These are phyloP conservation scores for Boletus pseudo-olivaceus DNA, from an alignment of 768 basidiomycete genomes.

Conservation along the genomic window DNA sequence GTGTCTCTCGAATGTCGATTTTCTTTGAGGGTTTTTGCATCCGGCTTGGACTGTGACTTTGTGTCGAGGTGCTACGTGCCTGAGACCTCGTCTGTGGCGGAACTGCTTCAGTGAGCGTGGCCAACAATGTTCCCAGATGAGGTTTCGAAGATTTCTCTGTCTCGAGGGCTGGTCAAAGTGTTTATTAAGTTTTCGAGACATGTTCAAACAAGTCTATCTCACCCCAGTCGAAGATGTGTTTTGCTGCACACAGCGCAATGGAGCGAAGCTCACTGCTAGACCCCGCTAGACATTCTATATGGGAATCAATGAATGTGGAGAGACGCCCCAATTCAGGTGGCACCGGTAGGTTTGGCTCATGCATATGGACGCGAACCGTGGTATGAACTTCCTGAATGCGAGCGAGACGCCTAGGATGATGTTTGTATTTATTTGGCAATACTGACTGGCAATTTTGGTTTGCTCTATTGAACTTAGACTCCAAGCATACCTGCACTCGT, in stretches of 20 bases:
- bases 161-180: conserved; percentile 48
- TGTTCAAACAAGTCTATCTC: conserved; percentile 23
- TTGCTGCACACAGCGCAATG: conserved; percentile 64
- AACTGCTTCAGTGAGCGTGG: conserved; percentile 60
- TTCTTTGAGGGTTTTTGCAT: conserved; percentile 32
- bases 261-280: conserved; percentile 51
- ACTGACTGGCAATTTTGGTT: not conserved
- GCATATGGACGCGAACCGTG: conserved; percentile 9
- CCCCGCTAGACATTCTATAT: conserved; percentile 52
- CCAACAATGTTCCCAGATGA: conserved; percentile 62
- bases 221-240: conserved; percentile 78
- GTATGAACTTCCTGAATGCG: not conserved
- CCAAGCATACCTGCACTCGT: not conserved
- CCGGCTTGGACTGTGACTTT: conserved; percentile 41
- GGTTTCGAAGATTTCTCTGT: conserved; percentile 64
- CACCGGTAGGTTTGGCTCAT: conserved; percentile 20
- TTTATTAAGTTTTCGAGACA: not conserved
- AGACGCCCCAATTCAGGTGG: conserved; percentile 46
- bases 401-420: not conserved
- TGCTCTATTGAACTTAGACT: not conserved
- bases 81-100: conserved; percentile 77
- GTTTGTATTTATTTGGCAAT: conserved; percentile 21
- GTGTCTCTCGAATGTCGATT: conserved; percentile 53
- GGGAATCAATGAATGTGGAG: conserved; percentile 51
- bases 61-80: conserved; percentile 37